A percentile compares a stretch with the other conserved stretches of the same genome.
phyloP scores from a whole-genome alignment of 768 basidiomycete genomes.

The Multifurca ochricompacta region DNA sequence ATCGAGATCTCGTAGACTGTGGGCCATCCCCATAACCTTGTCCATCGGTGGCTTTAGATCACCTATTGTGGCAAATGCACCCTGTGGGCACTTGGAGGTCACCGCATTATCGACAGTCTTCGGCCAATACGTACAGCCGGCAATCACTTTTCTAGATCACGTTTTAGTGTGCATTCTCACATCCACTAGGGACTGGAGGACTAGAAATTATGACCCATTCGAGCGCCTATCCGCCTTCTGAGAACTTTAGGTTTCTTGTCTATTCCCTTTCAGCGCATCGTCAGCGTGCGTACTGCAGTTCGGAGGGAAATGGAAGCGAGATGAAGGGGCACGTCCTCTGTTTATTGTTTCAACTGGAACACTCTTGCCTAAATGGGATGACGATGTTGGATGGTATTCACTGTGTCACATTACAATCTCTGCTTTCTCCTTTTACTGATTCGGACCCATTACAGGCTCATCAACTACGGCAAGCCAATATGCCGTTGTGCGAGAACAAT shows the following conservation, averaged over 20 bases:
- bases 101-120: background rate
- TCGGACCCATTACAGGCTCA: conserved; percentile 4
- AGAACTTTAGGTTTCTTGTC: background rate
- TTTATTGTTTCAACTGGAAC: conserved; percentile 15
- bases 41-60: background rate
- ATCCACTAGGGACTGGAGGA: background rate
- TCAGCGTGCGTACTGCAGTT: background rate
- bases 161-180: background rate
- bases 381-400: background rate
- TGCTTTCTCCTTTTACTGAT: conserved; percentile 9
- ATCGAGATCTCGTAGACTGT: background rate
- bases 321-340: conserved; percentile 3
- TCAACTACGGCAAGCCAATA: background rate
- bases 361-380: conserved; percentile 12
- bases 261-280: background rate
- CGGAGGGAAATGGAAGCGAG: background rate
- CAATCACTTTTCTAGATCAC: background rate
- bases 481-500: conserved; percentile 18
- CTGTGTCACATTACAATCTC: conserved; percentile 11
- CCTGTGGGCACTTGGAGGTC: background rate
- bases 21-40: background rate
- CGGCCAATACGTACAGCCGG: background rate
- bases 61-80: background rate
- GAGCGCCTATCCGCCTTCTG: background rate
- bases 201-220: background rate